Conservation (phyloP, 441 rosid genomes). For the Eruca vesicaria region DNA sequence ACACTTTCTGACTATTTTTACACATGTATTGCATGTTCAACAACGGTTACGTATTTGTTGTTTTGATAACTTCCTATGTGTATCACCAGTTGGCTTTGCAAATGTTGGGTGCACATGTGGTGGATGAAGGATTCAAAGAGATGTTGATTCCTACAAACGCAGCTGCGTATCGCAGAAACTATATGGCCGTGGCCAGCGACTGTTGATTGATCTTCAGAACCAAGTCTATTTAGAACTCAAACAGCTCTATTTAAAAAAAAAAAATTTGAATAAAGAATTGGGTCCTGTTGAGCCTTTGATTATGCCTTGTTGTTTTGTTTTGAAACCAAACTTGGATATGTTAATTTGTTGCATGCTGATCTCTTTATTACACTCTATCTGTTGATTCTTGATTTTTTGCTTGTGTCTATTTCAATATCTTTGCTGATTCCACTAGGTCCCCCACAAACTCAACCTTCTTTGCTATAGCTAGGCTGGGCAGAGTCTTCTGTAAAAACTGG, state of each 20-base stretch:
- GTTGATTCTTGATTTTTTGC: neutral
- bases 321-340: neutral
- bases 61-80: neutral
- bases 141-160: constrained; percentile 29
- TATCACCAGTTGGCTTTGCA: constrained; percentile 16
- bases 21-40: neutral
- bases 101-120: constrained; percentile 6
- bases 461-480: neutral
- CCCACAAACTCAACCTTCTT: neutral
- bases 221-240: neutral
- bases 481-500: neutral
- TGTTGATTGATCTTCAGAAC: neutral
- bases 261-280: neutral
- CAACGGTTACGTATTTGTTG: neutral
- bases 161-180: constrained; percentile 20
- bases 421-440: neutral
- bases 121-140: constrained; percentile 20
- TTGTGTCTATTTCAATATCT: neutral
- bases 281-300: neutral
- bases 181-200: neutral
- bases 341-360: neutral
- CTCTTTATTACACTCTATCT: neutral
- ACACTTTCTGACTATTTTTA: neutral
- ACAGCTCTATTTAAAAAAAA: neutral
- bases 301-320: neutral